Conservation (phyloP, 1,139 yeast genomes). For the Debaryomyces psychrophilus region DNA sequence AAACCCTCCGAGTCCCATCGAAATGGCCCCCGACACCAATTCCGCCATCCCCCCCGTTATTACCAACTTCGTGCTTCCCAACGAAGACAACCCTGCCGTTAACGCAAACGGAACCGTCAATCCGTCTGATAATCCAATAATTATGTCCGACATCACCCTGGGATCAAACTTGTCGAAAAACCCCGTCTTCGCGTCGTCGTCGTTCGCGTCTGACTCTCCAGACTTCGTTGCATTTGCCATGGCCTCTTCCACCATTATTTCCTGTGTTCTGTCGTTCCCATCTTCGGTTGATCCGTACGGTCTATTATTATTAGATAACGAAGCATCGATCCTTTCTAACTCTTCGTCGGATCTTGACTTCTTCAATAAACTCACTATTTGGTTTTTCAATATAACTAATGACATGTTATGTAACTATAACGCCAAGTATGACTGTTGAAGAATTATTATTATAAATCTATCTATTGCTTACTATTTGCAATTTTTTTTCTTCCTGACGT, state of each 20-base stretch:
- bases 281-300: slow-evolving; percentile 45
- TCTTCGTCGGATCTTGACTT: slow-evolving; percentile 33
- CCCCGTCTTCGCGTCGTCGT: slow-evolving; percentile 29
- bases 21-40: slow-evolving; percentile 78
- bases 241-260: slow-evolving; percentile 45
- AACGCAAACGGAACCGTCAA: slow-evolving; percentile 83
- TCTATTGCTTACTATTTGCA: neutral
- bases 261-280: slow-evolving; percentile 43
- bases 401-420: slow-evolving; percentile 28
- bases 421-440: neutral
- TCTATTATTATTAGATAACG: slow-evolving; percentile 35
- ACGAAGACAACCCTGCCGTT: slow-evolving; percentile 78
- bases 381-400: slow-evolving; percentile 45
- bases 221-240: slow-evolving; percentile 31
- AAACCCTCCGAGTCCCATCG: slow-evolving; percentile 86
- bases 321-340: slow-evolving; percentile 36
- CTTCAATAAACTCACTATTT: slow-evolving; percentile 29
- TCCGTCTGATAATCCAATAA: slow-evolving; percentile 80
- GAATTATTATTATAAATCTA: neutral
- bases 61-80: slow-evolving; percentile 74
- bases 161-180: slow-evolving; percentile 58
- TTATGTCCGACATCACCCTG: slow-evolving; percentile 77
- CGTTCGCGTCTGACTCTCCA: slow-evolving; percentile 23
- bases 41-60: slow-evolving; percentile 89
- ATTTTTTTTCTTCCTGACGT: neutral